Conservation (phyloP, 2,329 filamentous ascomycete species). For the Trichophyton rubrum region DNA sequence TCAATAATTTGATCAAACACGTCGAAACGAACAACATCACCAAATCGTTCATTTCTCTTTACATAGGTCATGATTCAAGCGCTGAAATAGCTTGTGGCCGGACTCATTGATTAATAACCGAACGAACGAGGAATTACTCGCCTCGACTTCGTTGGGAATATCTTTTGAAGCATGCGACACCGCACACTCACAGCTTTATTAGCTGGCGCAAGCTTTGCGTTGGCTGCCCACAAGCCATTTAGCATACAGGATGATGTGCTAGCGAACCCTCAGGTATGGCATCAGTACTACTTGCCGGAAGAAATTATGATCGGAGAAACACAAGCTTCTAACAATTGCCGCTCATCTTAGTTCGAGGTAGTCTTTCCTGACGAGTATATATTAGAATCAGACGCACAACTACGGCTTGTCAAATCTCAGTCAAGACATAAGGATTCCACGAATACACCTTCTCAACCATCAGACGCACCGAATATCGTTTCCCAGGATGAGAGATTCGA, state of each 20-base stretch:
- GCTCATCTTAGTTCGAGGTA: constrained; percentile 58
- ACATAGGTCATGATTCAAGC: background rate
- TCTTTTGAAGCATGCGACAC: constrained; percentile 2
- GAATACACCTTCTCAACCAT: constrained; percentile 9
- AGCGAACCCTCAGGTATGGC: constrained; percentile 65
- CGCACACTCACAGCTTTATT: constrained; percentile 19
- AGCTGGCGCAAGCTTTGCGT: constrained; percentile 21
- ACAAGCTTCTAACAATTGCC: background rate
- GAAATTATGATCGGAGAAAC: background rate
- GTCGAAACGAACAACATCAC: background rate
- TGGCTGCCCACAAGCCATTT: constrained; percentile 51
- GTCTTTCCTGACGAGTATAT: constrained; percentile 62
- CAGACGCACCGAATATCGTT: constrained; percentile 2
- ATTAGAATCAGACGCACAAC: constrained; percentile 54
- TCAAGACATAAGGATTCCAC: constrained; percentile 14
- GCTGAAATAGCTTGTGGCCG: background rate
- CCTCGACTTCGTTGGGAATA: background rate
- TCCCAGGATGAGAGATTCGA: constrained; percentile 10
- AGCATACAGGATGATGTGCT: constrained; percentile 81
- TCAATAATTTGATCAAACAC: background rate
- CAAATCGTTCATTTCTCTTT: background rate
- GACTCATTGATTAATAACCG: background rate
- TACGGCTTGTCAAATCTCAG: constrained; percentile 37
- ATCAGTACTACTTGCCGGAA: background rate
- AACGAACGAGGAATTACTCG: background rate